Base-by-base conservation (phyloP, 352 stramenopile species). In the Phytophthora crassamura region DNA sequence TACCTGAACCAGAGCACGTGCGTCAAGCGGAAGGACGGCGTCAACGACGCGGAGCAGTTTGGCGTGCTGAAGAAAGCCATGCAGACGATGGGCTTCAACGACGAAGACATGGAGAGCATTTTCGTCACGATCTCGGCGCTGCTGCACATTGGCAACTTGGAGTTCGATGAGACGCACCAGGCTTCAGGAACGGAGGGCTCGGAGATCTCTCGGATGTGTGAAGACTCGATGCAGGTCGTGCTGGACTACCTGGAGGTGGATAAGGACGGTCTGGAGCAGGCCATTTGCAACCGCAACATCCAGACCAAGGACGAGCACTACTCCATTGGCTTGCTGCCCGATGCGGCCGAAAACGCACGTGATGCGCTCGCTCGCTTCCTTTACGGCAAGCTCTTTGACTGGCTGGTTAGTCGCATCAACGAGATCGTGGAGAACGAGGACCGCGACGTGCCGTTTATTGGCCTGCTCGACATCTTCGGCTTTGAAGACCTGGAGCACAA, bases 381-480 rank as follows among this genome's bases (percentile, higher is more conserved):
- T 5, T 99, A 99, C 67, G 90, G 84, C 22, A 93, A 95, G 38
- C 75, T 99, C 14, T 99, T 99, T 36, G 83, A 96, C 47, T 97
- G 86, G 86, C 80, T 97, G 22, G 88, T 97, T 1, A 70, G 59
- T 9, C 85, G 83, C n/a, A 90, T 97, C 54, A 97, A 97, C 64
- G 80, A 89, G 14, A 92, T 88, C 36, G 84, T 92, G 48, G 84
- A 89, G 59, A 73, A 84, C 39, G 67, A 88, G 14, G 70, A 78
- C 57, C 69, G 72, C 11, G 70, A 80, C 56, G 72, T 75, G 6
- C 70, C 76, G 2, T 92, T 95, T 59, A 92, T 93, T 63, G 86
- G 85, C 7, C 52, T 96, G 12, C 63, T 96, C 15, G 89, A 97
- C 75, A 97, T 96, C 25, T 96, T 96, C 61, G 88, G 89, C 5